Base-by-base conservation (phyloP, 179 eudicot genomes). In the Camellia oleifera region DNA sequence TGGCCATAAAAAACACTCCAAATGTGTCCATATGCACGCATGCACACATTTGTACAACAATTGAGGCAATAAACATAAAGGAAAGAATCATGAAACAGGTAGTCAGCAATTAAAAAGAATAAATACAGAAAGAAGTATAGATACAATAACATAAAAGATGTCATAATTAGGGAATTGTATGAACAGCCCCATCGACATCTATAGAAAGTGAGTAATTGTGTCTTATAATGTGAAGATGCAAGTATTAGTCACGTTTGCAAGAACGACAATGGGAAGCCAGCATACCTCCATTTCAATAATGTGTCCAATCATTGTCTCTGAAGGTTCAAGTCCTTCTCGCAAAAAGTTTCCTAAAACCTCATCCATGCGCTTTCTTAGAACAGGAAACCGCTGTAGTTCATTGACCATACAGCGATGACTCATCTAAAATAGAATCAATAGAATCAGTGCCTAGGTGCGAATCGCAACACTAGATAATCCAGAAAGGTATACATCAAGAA, bases 251-350 rank as follows among this genome's bases (percentile, higher is more conserved):
- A 20, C 20, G 56, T 53, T 72, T 11, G 14, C 8, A 70, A n/a
- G 10, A 72, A 11, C 61, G 18, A 10, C 75, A 50, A 20, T 12
- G 44, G 44, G 26, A 65, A 17, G 63, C 44, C 4, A 72, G 54
- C 80, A 81, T 90, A 97, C 99, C 99, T 97, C 97, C 98, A 94
- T 97, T 81, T 93, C 96, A 83, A 97, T 86, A 69, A 94, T 88
- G 87, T 92, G 94, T 5, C 92, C 90, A 72, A 97, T 91, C 90
- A 97, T 95, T 72, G 86, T 89, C 86, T 89, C 84, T 5, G 97
- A 90, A 64, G 99, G 98, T 81, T 89, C 87, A 80, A 92, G 96
- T 78, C 96, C 94, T 78, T 87, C 92, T 72, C 93, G 92, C 87
- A 97, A 84, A 83, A 94, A 97, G 77, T 86, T 86, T 44, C 90